Conservation (phyloP, 2,329 filamentous ascomycete species). For the Clonostachys rosea region DNA sequence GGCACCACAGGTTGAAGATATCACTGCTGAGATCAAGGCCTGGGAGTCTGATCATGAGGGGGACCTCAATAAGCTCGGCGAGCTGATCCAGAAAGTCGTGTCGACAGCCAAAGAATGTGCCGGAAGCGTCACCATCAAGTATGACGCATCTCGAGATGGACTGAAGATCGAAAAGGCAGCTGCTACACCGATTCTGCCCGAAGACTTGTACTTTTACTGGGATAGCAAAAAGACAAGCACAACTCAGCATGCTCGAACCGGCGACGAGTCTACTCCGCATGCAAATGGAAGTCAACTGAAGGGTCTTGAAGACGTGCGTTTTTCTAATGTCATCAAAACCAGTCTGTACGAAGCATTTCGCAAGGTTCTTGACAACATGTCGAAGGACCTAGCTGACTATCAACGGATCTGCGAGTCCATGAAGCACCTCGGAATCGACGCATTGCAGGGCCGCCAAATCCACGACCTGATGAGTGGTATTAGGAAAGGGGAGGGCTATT, state of each 20-base stretch:
- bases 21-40: conserved; percentile 15
- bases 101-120: conserved; percentile 14
- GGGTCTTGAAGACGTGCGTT: neutral
- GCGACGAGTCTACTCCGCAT: neutral
- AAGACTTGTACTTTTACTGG: conserved; percentile 21
- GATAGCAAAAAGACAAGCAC: neutral
- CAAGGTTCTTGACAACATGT: no score
- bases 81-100: conserved; percentile 23
- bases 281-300: neutral
- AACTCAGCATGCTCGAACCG: no score
- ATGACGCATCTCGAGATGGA: conserved; percentile 12
- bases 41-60: conserved; percentile 28
- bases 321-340: no score
- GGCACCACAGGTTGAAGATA: conserved; percentile 24
- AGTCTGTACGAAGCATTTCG: no score
- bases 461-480: no score
- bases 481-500: no score
- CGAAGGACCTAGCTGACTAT: no score
- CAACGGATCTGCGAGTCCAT: no score
- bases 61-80: conserved; percentile 19
- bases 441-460: no score
- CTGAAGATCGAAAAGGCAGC: conserved; percentile 13
- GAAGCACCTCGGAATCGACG: no score
- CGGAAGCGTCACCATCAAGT: conserved; percentile 14
- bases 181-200: conserved; percentile 14